A percentile compares a stretch with the other conserved stretches of the same genome.
phyloP scores from a whole-genome alignment of 257 asterid genomes.

The Ilex aquifolium region DNA sequence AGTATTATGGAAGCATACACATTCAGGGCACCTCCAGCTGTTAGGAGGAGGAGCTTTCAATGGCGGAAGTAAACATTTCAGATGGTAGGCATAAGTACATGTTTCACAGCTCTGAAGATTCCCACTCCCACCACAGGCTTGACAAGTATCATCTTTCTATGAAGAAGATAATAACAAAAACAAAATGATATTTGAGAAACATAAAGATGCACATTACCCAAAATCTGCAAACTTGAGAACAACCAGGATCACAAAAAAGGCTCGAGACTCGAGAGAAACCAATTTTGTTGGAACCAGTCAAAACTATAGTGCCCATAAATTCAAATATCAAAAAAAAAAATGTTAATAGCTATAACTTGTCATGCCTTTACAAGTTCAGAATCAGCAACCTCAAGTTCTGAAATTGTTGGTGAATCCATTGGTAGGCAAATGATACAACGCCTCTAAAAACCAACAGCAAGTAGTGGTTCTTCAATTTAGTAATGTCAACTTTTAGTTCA shows the following conservation, averaged over 20 bases:
- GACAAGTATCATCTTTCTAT: conserved; percentile 76
- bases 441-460: too few species aligned
- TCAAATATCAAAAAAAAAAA: too few species aligned
- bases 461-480: too few species aligned
- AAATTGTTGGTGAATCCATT: too few species aligned
- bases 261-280: not conserved
- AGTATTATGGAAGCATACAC: conserved; percentile 52
- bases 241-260: conserved; percentile 1
- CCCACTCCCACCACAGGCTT: conserved; percentile 61
- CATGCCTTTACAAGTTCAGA: too few species aligned
- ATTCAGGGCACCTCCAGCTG: conserved; percentile 91
- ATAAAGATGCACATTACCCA: conserved; percentile 2
- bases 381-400: too few species aligned
- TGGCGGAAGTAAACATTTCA: conserved; percentile 68
- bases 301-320: too few species aligned
- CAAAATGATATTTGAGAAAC: conserved; percentile 3
- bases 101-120: conserved; percentile 75
- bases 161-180: conserved; percentile 8
- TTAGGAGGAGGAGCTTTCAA: conserved; percentile 58
- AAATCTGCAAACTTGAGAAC: not conserved
- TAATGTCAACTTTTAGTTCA: too few species aligned
- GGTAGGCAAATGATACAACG: too few species aligned
- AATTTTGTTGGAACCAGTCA: not conserved
- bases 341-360: too few species aligned
- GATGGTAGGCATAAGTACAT: conserved; percentile 75